Evolutionary conservation across 2,329 filamentous ascomycete species (phyloP).

Genomic region (Xylariaceae sp.): DNA sequence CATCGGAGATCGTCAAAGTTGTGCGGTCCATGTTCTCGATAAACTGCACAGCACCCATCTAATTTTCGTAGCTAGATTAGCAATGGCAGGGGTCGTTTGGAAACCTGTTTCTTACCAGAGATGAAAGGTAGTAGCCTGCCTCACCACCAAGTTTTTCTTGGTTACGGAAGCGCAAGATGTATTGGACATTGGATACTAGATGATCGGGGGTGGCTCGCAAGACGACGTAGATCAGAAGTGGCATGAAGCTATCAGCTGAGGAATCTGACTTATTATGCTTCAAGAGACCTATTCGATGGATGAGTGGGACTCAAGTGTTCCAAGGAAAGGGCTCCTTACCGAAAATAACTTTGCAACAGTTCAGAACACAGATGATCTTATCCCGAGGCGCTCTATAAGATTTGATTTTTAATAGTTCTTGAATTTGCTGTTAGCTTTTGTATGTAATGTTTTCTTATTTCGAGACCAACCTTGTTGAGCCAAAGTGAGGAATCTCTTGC

Average conservation of each 20-base stretch:
- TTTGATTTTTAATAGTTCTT: constrained; percentile 94
- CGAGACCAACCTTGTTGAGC: constrained; percentile 72
- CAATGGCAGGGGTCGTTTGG: too few species aligned
- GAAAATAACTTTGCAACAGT: constrained; percentile 99
- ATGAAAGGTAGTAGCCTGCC: constrained; percentile 96
- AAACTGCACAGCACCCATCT: constrained; percentile 93
- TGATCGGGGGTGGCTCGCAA: constrained; percentile 92
- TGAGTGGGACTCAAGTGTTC: constrained; percentile 13
- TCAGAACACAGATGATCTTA: constrained; percentile 97
- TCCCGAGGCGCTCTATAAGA: constrained; percentile 95
- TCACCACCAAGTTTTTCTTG: constrained; percentile 97
- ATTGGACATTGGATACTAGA: constrained; percentile 95
- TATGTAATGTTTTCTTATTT: constrained; percentile 27
- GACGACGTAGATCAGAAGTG: constrained; percentile 91
- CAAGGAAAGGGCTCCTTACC: constrained; percentile 47
- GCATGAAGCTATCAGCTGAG: constrained; percentile 93
- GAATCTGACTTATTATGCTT: constrained; percentile 91
- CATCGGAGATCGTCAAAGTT: constrained; percentile 85
- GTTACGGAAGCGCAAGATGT: constrained; percentile 93
- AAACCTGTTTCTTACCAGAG: constrained; percentile 66
- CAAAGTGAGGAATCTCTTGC: constrained; percentile 79
- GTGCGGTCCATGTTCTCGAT: constrained; percentile 95
- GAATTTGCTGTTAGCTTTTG: too few species aligned
- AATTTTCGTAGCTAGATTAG: too few species aligned
- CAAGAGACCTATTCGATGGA: constrained; percentile 59